phyloP scores from a whole-genome alignment of 148 eudicot species.

The Nyssa sinensis region DNA sequence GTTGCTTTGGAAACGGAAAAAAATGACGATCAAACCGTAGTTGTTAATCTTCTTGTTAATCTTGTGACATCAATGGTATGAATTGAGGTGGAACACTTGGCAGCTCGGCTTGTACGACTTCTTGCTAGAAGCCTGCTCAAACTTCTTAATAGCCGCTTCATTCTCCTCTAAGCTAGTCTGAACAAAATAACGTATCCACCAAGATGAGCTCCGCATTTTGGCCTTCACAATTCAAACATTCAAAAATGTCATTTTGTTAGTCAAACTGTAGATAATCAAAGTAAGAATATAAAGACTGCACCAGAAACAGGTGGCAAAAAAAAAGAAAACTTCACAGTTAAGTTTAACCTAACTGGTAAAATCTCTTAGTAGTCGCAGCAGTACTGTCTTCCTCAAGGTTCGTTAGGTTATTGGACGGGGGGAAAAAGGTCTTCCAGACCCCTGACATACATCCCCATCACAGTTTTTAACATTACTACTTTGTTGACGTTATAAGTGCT shows the following conservation, averaged over 20 bases:
- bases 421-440: neutral
- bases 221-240: conserved; percentile 26
- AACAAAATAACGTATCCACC: conserved; percentile 47
- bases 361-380: too few relatives aligned
- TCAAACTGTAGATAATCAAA: neutral
- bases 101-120: conserved; percentile 37
- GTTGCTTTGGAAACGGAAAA: conserved; percentile 3
- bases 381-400: too few relatives aligned
- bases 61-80: conserved; percentile 21
- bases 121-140: conserved; percentile 35
- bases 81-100: conserved; percentile 42
- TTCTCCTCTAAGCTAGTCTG: conserved; percentile 41
- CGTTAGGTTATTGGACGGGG: too few relatives aligned
- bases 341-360: too few relatives aligned
- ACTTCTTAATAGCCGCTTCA: conserved; percentile 30
- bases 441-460: neutral
- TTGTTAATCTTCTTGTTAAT: neutral
- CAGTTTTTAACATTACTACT: neutral
- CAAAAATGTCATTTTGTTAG: neutral
- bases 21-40: neutral
- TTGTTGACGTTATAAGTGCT: neutral
- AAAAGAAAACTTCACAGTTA: neutral
- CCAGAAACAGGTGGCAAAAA: conserved; percentile 4
- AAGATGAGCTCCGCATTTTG: conserved; percentile 39
- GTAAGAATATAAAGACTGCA: neutral